These are phyloP conservation scores for Hirschioporus abietinus DNA, from an alignment of 768 basidiomycete genomes.

Conservation along the genomic window DNA sequence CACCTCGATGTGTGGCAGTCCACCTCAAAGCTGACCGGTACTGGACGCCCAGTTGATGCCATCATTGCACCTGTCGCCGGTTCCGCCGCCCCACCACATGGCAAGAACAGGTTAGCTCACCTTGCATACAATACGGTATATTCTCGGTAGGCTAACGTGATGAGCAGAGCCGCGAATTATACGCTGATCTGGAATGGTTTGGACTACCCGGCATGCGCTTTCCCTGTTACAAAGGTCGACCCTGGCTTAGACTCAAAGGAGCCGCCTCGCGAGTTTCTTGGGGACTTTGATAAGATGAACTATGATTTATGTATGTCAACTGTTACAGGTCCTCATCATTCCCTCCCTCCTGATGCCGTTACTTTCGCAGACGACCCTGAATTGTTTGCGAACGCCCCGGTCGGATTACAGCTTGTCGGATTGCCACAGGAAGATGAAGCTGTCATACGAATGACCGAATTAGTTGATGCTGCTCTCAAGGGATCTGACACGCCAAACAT, in stretches of 20 bases:
- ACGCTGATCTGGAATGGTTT: slow-evolving; percentile 25
- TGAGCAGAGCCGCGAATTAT: slow-evolving; percentile 23
- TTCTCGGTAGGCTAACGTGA: slow-evolving; percentile 3
- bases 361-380: slow-evolving; percentile 18
- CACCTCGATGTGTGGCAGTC: slow-evolving; percentile 25
- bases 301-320: slow-evolving; percentile 22
- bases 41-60: slow-evolving; percentile 28
- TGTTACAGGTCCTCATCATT: background rate
- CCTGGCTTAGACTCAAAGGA: slow-evolving; percentile 11
- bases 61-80: slow-evolving; percentile 24
- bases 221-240: slow-evolving; percentile 29
- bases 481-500: background rate
- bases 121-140: slow-evolving; percentile 7
- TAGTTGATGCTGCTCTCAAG: slow-evolving; percentile 22
- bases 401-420: slow-evolving; percentile 31
- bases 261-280: slow-evolving; percentile 19
- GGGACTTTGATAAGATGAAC: slow-evolving; percentile 20
- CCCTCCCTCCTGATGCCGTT: slow-evolving; percentile 21
- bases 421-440: slow-evolving; percentile 34
- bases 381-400: slow-evolving; percentile 23
- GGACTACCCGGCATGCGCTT: slow-evolving; percentile 23
- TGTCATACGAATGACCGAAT: slow-evolving; percentile 25
- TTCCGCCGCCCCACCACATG: slow-evolving; percentile 21
- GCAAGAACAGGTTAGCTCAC: slow-evolving; percentile 34
- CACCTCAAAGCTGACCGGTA: slow-evolving; percentile 21